Percentiles rank a stretch among this genome's conserved stretches.
phyloP scores from a whole-genome alignment of 2,329 filamentous ascomycete genomes.

The Alternaria alternata region DNA sequence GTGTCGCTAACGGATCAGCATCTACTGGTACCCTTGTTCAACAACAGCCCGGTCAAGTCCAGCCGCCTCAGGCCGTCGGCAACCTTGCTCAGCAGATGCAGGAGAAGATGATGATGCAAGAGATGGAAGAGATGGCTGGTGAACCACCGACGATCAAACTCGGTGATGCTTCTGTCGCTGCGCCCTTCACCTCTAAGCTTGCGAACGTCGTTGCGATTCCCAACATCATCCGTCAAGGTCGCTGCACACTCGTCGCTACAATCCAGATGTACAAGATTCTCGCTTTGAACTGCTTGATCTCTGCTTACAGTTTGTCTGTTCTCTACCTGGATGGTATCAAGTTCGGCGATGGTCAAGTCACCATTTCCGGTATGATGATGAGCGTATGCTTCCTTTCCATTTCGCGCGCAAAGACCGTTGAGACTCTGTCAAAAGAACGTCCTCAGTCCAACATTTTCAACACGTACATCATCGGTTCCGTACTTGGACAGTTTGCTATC shows the following conservation, averaged over 20 bases:
- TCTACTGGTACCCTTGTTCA: constrained; percentile 35
- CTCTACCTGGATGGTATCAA: constrained; percentile 98
- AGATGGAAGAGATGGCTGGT: constrained; percentile 75
- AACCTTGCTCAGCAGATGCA: constrained; percentile 76
- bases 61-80: constrained; percentile 68
- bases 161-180: constrained; percentile 94
- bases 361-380: constrained; percentile 99
- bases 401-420: constrained; percentile 94
- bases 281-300: constrained; percentile 96
- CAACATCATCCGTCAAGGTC: constrained; percentile 97
- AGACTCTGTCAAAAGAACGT: constrained; percentile 93
- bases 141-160: constrained; percentile 97
- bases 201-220: constrained; percentile 96
- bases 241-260: constrained; percentile 95
- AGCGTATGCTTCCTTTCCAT: constrained; percentile 99
- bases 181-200: constrained; percentile 96
- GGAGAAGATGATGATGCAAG: constrained; percentile 85
- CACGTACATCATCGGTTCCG: constrained; percentile 96
- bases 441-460: constrained; percentile 99
- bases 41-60: constrained; percentile 59
- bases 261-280: constrained; percentile 99
- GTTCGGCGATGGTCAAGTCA: constrained; percentile 97
- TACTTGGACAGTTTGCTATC: constrained; percentile 95
- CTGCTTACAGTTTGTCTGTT: constrained; percentile 94
- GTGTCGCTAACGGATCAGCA: constrained; percentile 34